Evolutionary conservation across 1,284 basidiomycete species (phyloP).

Genomic region (Sphagnurus paluster): DNA sequence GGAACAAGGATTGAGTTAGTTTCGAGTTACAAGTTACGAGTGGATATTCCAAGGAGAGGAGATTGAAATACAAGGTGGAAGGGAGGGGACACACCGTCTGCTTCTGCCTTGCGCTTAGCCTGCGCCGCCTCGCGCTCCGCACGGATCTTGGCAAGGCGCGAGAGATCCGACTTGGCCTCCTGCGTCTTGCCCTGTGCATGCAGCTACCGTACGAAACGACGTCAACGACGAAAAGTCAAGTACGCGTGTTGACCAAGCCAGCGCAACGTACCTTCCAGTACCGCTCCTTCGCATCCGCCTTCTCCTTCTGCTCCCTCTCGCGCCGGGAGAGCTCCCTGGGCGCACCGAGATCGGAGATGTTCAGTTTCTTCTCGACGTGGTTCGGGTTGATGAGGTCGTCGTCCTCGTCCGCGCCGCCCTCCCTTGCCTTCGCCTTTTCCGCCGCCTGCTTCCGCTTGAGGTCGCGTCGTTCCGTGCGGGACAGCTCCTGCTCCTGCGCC

Average conservation of each 20-base stretch:
- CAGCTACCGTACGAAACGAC: conserved; percentile 40
- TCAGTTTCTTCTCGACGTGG: conserved; percentile 64
- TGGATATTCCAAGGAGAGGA: too few species aligned
- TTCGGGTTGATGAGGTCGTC: conserved; percentile 71
- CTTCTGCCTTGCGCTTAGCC: conserved; percentile 82
- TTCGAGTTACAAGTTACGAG: too few species aligned
- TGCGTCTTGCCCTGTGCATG: conserved; percentile 83
- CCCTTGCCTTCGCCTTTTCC: conserved; percentile 41
- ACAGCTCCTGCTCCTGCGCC: conserved; percentile 50
- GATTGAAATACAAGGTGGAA: neutral
- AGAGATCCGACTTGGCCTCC: conserved; percentile 84
- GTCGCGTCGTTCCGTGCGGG: conserved; percentile 66
- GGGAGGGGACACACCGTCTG: conserved; percentile 58
- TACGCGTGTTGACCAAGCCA: too few species aligned
- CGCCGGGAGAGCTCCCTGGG: conserved; percentile 61
- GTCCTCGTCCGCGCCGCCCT: conserved; percentile 48
- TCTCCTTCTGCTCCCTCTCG: conserved; percentile 89
- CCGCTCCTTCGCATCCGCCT: conserved; percentile 81
- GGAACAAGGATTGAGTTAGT: neutral
- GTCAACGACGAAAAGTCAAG: neutral
- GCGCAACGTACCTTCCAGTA: conserved; percentile 72
- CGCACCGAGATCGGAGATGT: conserved; percentile 58
- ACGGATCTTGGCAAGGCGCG: conserved; percentile 83
- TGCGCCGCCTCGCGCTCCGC: conserved; percentile 84
- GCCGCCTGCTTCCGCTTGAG: conserved; percentile 71